Evolutionary conservation across 257 asterid species (phyloP).

Genomic region (Linaria vulgaris): DNA sequence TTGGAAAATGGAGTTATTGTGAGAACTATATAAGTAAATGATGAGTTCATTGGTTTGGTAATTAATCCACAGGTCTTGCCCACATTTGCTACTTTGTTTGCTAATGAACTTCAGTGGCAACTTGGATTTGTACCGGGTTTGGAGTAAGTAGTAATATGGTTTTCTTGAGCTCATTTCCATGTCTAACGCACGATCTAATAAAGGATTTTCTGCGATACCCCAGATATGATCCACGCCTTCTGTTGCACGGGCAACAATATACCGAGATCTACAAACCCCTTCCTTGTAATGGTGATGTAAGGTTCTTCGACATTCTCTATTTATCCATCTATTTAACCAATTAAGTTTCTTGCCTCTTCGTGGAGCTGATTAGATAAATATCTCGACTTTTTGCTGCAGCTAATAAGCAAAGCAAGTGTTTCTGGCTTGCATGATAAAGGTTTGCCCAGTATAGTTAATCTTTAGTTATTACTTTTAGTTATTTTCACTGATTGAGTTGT

Average conservation of each 20-base stretch:
- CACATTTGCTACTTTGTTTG: constrained; percentile 72
- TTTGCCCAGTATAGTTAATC: constrained; percentile 34
- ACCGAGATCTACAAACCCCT: constrained; percentile 88
- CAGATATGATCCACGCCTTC: constrained; percentile 83
- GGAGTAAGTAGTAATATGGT: constrained; percentile 45
- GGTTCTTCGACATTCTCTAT: constrained; percentile 31
- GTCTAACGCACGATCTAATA: constrained; percentile 13
- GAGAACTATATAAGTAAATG: not conserved
- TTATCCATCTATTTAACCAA: constrained; percentile 4
- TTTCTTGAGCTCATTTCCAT: constrained; percentile 7
- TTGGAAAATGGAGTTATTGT: not conserved
- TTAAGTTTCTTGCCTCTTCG: constrained; percentile 19
- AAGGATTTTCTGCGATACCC: constrained; percentile 19
- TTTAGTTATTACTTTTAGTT: constrained; percentile 9
- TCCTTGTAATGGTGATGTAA: constrained; percentile 76
- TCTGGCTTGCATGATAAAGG: constrained; percentile 97
- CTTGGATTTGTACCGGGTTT: constrained; percentile 57
- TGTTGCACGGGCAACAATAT: constrained; percentile 88
- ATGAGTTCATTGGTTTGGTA: not conserved
- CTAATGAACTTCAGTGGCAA: constrained; percentile 33
- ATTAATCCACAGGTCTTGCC: constrained; percentile 81
- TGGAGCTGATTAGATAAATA: no score
- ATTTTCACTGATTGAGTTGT: constrained; percentile 6
- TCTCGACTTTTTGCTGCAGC: constrained; percentile 49
- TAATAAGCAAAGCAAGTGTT: constrained; percentile 58